A percentile compares a stretch with the other conserved stretches of the same genome.
These are phyloP conservation scores for Capsella bursapastoris DNA, from an alignment of 345 rosid species.

Conservation along the genomic window DNA sequence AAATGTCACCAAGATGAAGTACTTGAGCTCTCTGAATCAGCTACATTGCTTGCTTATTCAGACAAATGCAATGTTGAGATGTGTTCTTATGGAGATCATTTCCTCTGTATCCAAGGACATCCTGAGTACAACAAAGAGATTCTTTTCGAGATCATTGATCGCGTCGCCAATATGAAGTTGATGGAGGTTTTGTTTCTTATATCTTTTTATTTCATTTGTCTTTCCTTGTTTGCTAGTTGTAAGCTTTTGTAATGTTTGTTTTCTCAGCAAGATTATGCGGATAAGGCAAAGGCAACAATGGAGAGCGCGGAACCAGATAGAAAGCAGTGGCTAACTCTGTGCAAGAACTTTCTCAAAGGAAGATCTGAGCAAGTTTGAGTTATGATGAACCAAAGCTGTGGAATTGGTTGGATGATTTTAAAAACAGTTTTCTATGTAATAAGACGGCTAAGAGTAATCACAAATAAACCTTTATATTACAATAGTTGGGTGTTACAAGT, in stretches of 20 bases:
- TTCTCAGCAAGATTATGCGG: conserved; percentile 41
- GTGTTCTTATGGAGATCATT: conserved; percentile 55
- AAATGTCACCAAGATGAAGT: conserved; percentile 95
- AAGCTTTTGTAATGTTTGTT: neutral
- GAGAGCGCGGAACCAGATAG: conserved; percentile 33
- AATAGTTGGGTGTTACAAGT: conserved; percentile 3
- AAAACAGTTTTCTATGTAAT: neutral
- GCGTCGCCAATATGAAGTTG: conserved; percentile 54
- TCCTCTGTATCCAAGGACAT: conserved; percentile 88
- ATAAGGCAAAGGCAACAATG: conserved; percentile 39
- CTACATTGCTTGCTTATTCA: conserved; percentile 77
- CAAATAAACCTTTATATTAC: conserved; percentile 25
- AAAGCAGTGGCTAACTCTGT: conserved; percentile 38
- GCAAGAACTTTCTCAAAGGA: conserved; percentile 35
- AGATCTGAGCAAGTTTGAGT: neutral
- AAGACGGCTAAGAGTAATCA: neutral
- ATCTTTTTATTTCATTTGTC: neutral
- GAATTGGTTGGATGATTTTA: neutral
- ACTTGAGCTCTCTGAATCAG: conserved; percentile 71
- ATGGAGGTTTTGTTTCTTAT: conserved; percentile 53
- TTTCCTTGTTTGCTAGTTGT: neutral
- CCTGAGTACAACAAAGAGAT: conserved; percentile 93
- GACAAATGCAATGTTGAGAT: conserved; percentile 79
- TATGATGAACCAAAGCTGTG: neutral
- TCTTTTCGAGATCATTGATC: conserved; percentile 69